Conservation (phyloP, 176 grass and related monocot species). For the Chloris gayana region DNA sequence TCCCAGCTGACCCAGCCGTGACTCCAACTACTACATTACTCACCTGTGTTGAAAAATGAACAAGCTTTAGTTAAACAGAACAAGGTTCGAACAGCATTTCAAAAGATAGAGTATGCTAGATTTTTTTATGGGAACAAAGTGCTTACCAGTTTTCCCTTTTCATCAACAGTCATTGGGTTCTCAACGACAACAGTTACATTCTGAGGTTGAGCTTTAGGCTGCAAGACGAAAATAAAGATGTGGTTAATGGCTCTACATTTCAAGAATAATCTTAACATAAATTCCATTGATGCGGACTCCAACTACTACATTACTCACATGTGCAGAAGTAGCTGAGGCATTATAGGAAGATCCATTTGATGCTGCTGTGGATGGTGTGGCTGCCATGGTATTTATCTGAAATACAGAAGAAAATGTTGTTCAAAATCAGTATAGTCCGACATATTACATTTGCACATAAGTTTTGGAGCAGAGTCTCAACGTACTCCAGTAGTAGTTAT, state of each 20-base stretch:
- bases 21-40: slow-evolving; percentile 94
- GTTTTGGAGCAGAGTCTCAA: background rate
- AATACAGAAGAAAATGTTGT: slow-evolving; percentile 39
- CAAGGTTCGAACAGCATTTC: background rate
- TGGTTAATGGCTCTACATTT: slow-evolving; percentile 28
- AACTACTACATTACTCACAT: no score
- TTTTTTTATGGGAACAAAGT: slow-evolving; percentile 2
- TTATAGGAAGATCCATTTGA: slow-evolving; percentile 50
- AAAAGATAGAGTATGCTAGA: background rate
- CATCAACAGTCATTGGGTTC: slow-evolving; percentile 90
- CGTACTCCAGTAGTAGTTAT: slow-evolving; percentile 72
- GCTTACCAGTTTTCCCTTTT: slow-evolving; percentile 90
- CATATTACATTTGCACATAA: slow-evolving; percentile 21
- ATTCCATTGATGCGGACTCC: slow-evolving; percentile 50
- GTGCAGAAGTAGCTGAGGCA: slow-evolving; percentile 61
- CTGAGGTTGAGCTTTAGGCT: slow-evolving; percentile 64
- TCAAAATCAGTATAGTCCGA: slow-evolving; percentile 22
- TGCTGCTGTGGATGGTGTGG: slow-evolving; percentile 28
- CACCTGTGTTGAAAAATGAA: slow-evolving; percentile 58
- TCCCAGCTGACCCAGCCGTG: slow-evolving; percentile 68
- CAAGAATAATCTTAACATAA: slow-evolving; percentile 17
- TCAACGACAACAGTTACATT: slow-evolving; percentile 94
- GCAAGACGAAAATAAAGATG: slow-evolving; percentile 33
- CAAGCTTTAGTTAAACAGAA: background rate
- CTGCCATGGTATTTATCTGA: slow-evolving; percentile 53